Percentiles rank a stretch among this genome's conserved stretches.
Evolutionary conservation across 352 stramenopile species (phyloP).

Genomic region (Phytophthora aleatoria): DNA sequence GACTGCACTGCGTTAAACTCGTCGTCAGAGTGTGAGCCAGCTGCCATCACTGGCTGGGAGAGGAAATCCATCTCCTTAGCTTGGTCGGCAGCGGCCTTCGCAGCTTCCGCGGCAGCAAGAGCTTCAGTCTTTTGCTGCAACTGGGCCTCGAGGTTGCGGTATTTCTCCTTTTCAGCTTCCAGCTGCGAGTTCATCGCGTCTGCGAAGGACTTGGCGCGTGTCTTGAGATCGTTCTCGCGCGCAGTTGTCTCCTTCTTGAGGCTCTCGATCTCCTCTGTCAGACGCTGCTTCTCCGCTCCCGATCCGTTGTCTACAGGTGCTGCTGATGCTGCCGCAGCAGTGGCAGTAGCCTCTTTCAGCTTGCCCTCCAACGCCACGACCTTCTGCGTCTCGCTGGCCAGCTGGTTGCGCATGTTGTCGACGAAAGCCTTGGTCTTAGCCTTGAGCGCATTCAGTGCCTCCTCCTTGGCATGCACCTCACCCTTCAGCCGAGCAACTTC

Average conservation of each 20-base stretch:
- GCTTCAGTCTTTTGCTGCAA: slow-evolving; percentile 50
- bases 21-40: slow-evolving; percentile 24
- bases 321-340: not conserved
- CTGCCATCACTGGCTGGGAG: slow-evolving; percentile 12
- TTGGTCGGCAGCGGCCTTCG: slow-evolving; percentile 19
- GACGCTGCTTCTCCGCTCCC: slow-evolving; percentile 18
- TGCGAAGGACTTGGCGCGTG: slow-evolving; percentile 68
- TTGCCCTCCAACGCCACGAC: slow-evolving; percentile 59
- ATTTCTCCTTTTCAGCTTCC: slow-evolving; percentile 64
- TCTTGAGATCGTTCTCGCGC: slow-evolving; percentile 70
- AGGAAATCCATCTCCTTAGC: slow-evolving; percentile 28
- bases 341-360: slow-evolving; percentile 30
- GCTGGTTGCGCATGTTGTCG: slow-evolving; percentile 73
- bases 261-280: slow-evolving; percentile 35
- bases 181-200: slow-evolving; percentile 74
- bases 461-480: slow-evolving; percentile 74
- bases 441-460: slow-evolving; percentile 83
- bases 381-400: slow-evolving; percentile 72
- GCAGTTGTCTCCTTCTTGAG: slow-evolving; percentile 54
- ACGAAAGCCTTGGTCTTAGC: slow-evolving; percentile 86
- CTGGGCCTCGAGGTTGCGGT: slow-evolving; percentile 50
- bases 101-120: slow-evolving; percentile 33
- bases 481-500: slow-evolving; percentile 61
- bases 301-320: slow-evolving; percentile 2
- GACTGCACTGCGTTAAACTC: slow-evolving; percentile 47